Evolutionary conservation across 2,329 filamentous ascomycete genomes (phyloP), one percentile per base, ranked within the genome.

Genomic region (Metarhizium rileyi): DNA sequence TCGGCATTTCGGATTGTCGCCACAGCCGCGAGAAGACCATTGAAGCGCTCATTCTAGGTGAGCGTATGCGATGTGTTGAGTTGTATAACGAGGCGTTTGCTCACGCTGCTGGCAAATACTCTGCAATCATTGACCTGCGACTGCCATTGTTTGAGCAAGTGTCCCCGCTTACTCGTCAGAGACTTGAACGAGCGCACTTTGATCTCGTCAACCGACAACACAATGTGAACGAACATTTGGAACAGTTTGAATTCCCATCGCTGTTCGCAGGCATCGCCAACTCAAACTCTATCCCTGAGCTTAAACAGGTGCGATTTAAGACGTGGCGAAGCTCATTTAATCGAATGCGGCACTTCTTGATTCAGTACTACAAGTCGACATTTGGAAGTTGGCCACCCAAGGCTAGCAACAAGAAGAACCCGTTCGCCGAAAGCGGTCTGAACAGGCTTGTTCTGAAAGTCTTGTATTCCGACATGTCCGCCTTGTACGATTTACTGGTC

Each of bases 41-140:
- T 23, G 89, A 97, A 66, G 87, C 84, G 0, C 76, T 97, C 44
- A 77, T 97, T n/a, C 73, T 98, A 10, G 90, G 87, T 50, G 91
- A 98, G 68, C 80, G 80, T 35, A 87, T 97, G 82, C 83, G 84
- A 51, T 95, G 80, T 44, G 80, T 84, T 59, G 77, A 83, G 7
- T 76, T 98, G 2, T 97, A 95, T 68, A 88, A 87, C 51, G 90
- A 96, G 66, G 89, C 88, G 0, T 97, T 96, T 61, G 83, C 90
- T 5, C 93, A 97, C 65, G 89, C 84, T 0, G 89, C 87, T 9
- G 93, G 91, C 46, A 94, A 93, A 66, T 88, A 91, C 52, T 78
- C 87, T 20, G 76, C 89, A 28, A 80, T 90, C 52, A 76, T 82
- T 49, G 72, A 77, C 2, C 68, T 90, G 44, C 78, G 81, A 41